Conservation (phyloP, 108 stramenopile genomes). For the Cyclotella sp. region DNA sequence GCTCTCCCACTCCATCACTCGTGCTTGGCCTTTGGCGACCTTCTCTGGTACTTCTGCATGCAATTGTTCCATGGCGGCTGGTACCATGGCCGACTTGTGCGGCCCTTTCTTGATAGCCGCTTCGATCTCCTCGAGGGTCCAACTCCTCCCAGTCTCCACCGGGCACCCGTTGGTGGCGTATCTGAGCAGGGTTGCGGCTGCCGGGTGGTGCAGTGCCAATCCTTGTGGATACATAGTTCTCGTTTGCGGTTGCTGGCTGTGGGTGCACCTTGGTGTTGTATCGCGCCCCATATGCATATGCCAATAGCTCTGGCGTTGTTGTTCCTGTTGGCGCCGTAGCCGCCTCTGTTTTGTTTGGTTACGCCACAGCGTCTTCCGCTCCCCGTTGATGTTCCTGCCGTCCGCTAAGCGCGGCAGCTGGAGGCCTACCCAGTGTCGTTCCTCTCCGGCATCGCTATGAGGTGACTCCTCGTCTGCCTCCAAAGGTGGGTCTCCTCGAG, state of each 20-base stretch:
- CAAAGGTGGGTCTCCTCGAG: no score
- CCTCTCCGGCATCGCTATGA: no score
- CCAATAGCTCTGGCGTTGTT: background rate
- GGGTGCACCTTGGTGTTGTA: background rate
- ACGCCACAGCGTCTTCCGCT: background rate
- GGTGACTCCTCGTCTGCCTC: no score
- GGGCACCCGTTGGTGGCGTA: constrained; percentile 2
- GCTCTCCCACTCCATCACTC: constrained; percentile 16
- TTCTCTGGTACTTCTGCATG: background rate
- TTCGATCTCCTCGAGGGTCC: background rate
- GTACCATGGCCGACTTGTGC: background rate
- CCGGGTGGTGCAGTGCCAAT: background rate
- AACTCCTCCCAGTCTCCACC: background rate
- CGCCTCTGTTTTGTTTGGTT: background rate
- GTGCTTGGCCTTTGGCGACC: constrained; percentile 9
- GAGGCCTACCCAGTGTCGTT: no score
- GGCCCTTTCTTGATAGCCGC: background rate
- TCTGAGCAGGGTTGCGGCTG: background rate
- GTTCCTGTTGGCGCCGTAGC: background rate
- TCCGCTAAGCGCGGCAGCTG: background rate
- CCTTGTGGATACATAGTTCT: no score
- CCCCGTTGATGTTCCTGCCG: background rate
- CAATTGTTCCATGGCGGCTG: constrained; percentile 1
- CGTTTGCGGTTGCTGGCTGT: no score
- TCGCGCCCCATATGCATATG: background rate